Evolutionary conservation across 305 asterid species (phyloP).

Genomic region (Fraxinus paxiana): DNA sequence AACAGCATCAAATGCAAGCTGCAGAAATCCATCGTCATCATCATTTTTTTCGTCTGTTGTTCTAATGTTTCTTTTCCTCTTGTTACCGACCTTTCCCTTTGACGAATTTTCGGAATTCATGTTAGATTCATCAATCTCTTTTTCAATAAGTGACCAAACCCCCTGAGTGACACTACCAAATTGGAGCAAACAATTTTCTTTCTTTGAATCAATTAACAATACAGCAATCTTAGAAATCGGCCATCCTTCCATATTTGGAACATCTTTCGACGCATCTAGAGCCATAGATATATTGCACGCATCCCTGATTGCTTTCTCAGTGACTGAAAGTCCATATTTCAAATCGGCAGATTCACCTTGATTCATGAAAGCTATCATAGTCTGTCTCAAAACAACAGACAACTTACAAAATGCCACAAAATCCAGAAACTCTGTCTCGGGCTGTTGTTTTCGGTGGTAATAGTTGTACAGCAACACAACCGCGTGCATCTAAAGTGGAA

Average conservation of each 20-base stretch:
- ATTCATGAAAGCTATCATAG: conserved; percentile 46
- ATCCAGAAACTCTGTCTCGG: conserved; percentile 38
- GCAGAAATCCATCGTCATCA: not conserved
- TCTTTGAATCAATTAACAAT: conserved; percentile 47
- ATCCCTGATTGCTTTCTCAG: conserved; percentile 55
- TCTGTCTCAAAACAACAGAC: conserved; percentile 40
- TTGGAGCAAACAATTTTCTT: conserved; percentile 46
- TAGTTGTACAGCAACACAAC: conserved; percentile 82
- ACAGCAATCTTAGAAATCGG: conserved; percentile 54
- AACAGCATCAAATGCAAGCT: conserved; percentile 10
- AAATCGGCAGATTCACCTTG: conserved; percentile 17
- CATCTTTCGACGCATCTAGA: conserved; percentile 44
- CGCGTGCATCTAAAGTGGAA: conserved; percentile 55
- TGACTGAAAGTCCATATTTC: conserved; percentile 39
- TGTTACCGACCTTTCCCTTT: not conserved
- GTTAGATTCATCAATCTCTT: conserved; percentile 25
- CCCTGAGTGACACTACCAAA: conserved; percentile 46
- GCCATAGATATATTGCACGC: conserved; percentile 53
- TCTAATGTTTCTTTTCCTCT: conserved; percentile 3
- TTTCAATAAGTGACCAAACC: conserved; percentile 58
- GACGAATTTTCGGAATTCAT: conserved; percentile 15
- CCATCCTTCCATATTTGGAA: conserved; percentile 37
- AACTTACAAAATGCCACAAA: conserved; percentile 45
- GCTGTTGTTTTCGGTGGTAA: conserved; percentile 58
- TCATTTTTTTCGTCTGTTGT: not conserved